Evolutionary conservation across 2,329 filamentous ascomycete species (phyloP).

Genomic region (Chaetomium olivaceum): DNA sequence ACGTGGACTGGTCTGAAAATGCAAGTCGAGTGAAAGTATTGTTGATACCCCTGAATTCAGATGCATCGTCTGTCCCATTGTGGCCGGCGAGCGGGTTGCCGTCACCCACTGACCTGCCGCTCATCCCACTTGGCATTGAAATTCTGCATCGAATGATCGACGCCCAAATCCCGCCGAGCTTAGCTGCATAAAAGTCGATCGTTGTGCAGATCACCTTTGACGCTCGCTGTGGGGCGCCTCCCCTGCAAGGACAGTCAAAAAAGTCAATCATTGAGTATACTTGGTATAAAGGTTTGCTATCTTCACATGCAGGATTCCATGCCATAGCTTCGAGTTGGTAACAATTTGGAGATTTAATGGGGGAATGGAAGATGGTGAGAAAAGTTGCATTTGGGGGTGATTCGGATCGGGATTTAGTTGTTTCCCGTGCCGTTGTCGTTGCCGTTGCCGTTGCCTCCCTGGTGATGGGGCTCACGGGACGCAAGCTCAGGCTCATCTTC

Average conservation of each 20-base stretch:
- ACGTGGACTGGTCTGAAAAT: background rate
- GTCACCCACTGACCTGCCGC: background rate
- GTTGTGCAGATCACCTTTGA: background rate
- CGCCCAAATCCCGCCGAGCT: background rate
- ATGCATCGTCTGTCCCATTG: background rate
- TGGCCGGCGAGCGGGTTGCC: background rate
- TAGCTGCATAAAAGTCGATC: background rate
- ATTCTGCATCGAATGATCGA: background rate
- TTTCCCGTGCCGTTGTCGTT: background rate
- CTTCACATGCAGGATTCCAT: background rate
- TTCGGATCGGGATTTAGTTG: background rate
- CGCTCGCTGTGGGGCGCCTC: background rate
- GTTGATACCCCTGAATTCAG: background rate
- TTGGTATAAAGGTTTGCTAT: background rate
- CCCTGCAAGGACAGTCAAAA: background rate
- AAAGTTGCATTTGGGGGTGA: background rate
- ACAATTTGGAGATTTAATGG: background rate
- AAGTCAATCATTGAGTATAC: background rate
- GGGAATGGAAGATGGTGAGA: background rate
- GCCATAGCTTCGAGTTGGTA: background rate
- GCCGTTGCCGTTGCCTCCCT: slow-evolving; percentile 6
- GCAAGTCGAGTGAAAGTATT: background rate
- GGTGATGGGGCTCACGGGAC: slow-evolving; percentile 5
- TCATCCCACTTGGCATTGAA: background rate
- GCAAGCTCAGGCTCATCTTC: too few species aligned